Conservation (phyloP, 768 basidiomycete species). For the Lentinula sp. region DNA sequence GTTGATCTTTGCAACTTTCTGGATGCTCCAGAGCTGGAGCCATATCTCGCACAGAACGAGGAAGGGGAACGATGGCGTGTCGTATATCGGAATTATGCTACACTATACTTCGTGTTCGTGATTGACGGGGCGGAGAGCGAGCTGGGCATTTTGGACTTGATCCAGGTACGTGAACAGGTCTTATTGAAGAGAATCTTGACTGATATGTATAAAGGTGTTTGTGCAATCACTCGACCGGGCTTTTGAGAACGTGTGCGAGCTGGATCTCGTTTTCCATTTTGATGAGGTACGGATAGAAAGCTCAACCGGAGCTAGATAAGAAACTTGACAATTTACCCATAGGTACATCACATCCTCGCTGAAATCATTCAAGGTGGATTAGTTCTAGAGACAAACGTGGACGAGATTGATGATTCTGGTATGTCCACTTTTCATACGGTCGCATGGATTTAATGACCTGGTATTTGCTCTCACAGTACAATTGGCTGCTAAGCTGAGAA, state of each 20-base stretch:
- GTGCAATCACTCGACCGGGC: constrained; percentile 94
- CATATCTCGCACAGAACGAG: constrained; percentile 56
- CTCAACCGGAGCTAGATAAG: background rate
- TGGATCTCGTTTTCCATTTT: constrained; percentile 98
- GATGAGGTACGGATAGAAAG: constrained; percentile 65
- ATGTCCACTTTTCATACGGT: constrained; percentile 17
- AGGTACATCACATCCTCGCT: constrained; percentile 94
- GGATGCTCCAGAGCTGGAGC: constrained; percentile 84
- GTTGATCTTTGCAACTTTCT: constrained; percentile 91
- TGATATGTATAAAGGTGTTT: constrained; percentile 63
- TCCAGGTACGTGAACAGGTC: constrained; percentile 60
- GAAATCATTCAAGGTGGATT: constrained; percentile 97
- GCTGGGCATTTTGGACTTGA: constrained; percentile 90
- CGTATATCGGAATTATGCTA: constrained; percentile 94
- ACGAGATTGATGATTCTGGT: constrained; percentile 75
- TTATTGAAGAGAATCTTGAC: background rate
- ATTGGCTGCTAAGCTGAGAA: constrained; percentile 63
- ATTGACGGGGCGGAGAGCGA: constrained; percentile 97
- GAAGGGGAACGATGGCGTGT: constrained; percentile 70
- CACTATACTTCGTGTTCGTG: constrained; percentile 94
- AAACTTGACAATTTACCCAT: background rate
- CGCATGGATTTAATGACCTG: constrained; percentile 1
- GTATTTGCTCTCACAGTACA: constrained; percentile 42
- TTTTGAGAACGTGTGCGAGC: constrained; percentile 97
- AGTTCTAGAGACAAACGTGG: constrained; percentile 91